Conservation (phyloP, 148 eudicot genomes). For the Hydrangea macrophylla region DNA sequence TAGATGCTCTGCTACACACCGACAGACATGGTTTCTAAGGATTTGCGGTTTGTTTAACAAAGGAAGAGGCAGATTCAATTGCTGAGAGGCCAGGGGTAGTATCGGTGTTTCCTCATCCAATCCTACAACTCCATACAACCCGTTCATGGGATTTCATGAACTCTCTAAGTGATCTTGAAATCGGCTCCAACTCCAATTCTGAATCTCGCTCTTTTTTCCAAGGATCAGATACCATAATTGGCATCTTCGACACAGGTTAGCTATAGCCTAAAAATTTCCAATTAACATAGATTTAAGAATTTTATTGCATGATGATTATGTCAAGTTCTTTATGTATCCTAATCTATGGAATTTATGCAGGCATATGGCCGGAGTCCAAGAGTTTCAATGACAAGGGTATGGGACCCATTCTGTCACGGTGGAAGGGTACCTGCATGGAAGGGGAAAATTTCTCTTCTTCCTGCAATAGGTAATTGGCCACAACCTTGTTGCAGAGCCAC, state of each 20-base stretch:
- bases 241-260: conserved; percentile 69
- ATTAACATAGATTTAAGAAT: not conserved
- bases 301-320: not conserved
- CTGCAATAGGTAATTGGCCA: conserved; percentile 64
- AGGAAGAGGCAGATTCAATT: conserved; percentile 46
- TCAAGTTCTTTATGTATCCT: not conserved
- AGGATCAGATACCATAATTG: conserved; percentile 51
- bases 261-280: not conserved
- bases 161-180: conserved; percentile 32
- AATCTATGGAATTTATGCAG: conserved; percentile 25
- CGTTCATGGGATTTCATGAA: conserved; percentile 71
- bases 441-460: conserved; percentile 45
- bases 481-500: no score
- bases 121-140: conserved; percentile 64
- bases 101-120: conserved; percentile 67
- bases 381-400: conserved; percentile 61
- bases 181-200: conserved; percentile 18
- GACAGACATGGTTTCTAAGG: conserved; percentile 65
- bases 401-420: conserved; percentile 55
- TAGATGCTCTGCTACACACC: conserved; percentile 39
- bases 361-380: conserved; percentile 77
- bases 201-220: conserved; percentile 6
- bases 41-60: conserved; percentile 54
- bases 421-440: conserved; percentile 75
- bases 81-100: conserved; percentile 54